Percentiles rank a stretch among this genome's conserved stretches.
Evolutionary conservation across 2,329 filamentous ascomycete species (phyloP).

Genomic region (Ceratocystis variospora): DNA sequence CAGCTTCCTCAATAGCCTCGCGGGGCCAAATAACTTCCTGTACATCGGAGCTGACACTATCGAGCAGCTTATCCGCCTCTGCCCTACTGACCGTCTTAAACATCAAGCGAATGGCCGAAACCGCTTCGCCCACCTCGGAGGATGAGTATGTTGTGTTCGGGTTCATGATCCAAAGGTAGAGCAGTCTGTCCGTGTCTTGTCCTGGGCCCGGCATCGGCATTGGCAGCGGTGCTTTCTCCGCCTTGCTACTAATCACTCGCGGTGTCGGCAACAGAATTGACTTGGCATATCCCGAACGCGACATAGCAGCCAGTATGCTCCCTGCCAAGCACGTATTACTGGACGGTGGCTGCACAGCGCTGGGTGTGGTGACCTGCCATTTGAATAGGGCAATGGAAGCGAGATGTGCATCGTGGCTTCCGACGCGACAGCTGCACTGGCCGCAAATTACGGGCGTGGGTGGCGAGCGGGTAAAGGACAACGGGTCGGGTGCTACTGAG

Average conservation of each 20-base stretch:
- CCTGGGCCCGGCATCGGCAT: neutral
- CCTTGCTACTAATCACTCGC: constrained; percentile 9
- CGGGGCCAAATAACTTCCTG: constrained; percentile 45
- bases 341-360: constrained; percentile 26
- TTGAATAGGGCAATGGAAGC: constrained; percentile 41
- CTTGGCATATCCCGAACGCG: constrained; percentile 45
- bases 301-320: constrained; percentile 38
- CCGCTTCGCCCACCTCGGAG: constrained; percentile 23
- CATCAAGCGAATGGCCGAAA: constrained; percentile 40
- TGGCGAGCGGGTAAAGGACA: constrained; percentile 7
- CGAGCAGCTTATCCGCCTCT: constrained; percentile 37
- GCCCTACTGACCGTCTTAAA: constrained; percentile 32
- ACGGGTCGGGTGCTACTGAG: neutral
- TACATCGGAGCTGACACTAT: constrained; percentile 40
- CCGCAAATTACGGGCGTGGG: constrained; percentile 30
- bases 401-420: constrained; percentile 34
- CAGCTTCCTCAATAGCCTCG: constrained; percentile 35
- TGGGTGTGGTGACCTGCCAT: constrained; percentile 35
- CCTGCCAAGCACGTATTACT: constrained; percentile 40
- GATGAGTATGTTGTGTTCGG: constrained; percentile 40
- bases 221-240: neutral
- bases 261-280: constrained; percentile 34
- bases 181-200: constrained; percentile 14
- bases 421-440: constrained; percentile 34
- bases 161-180: constrained; percentile 45